A percentile compares a stretch with the other conserved stretches of the same genome.
Evolutionary conservation across 2,329 filamentous ascomycete genomes (phyloP).

Genomic region (Colletotrichum truncatum): DNA sequence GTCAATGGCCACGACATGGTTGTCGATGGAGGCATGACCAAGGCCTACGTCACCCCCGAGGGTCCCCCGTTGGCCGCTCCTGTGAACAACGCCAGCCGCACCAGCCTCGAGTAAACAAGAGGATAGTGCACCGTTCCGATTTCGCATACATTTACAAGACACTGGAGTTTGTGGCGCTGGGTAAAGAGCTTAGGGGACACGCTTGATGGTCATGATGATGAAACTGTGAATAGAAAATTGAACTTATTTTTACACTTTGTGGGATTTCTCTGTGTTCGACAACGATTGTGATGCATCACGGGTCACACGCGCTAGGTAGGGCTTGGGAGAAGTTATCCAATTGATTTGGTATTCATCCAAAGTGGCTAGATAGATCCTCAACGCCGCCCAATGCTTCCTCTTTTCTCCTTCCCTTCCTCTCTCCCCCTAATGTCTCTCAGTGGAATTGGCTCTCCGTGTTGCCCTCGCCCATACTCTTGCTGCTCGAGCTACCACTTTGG

Average conservation of each 20-base stretch:
- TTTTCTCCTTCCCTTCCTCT: not conserved
- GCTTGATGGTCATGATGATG: slow-evolving; percentile 20
- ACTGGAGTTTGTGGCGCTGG: slow-evolving; percentile 27
- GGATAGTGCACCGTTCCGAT: not conserved
- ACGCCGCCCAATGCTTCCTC: slow-evolving; percentile 28
- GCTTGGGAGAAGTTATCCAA: not conserved
- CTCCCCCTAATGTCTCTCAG: too few species aligned
- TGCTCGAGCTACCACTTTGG: slow-evolving; percentile 89
- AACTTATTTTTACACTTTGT: not conserved
- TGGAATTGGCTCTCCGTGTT: slow-evolving; percentile 83
- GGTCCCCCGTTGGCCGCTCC: slow-evolving; percentile 64
- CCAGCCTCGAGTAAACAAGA: slow-evolving; percentile 9
- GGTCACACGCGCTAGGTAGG: not conserved
- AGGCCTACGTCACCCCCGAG: slow-evolving; percentile 82
- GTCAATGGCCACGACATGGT: slow-evolving; percentile 93
- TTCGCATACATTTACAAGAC: not conserved
- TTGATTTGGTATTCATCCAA: not conserved
- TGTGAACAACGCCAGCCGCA: slow-evolving; percentile 62
- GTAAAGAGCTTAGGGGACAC: not conserved
- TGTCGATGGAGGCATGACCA: slow-evolving; percentile 95
- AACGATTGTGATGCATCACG: not conserved
- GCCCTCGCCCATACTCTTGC: slow-evolving; percentile 93
- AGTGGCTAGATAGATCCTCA: not conserved
- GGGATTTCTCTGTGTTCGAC: not conserved
- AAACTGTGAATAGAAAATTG: slow-evolving; percentile 21